A percentile compares a stretch with the other conserved stretches of the same genome.
Evolutionary conservation across 257 asterid genomes (phyloP).

Genomic region (Perilla frutescens): DNA sequence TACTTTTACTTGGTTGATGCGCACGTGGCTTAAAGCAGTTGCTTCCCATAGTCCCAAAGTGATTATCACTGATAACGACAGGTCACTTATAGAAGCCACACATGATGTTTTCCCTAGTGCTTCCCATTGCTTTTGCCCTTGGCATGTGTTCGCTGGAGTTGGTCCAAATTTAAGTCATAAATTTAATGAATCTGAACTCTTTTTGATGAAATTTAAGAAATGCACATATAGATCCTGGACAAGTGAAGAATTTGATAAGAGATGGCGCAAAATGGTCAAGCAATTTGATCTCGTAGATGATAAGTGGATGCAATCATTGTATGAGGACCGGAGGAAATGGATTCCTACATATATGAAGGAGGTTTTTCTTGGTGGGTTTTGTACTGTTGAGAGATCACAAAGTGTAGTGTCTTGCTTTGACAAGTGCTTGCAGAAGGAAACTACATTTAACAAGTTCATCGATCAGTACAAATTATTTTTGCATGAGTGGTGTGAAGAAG

Average conservation of each 20-base stretch:
- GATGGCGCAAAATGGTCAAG: constrained; percentile 47
- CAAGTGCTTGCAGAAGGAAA: constrained; percentile 45
- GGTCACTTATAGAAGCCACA: constrained; percentile 38
- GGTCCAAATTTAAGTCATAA: constrained; percentile 35
- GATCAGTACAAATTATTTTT: constrained; percentile 39
- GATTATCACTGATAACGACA: constrained; percentile 45
- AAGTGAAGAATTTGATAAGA: constrained; percentile 43
- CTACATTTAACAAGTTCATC: constrained; percentile 44
- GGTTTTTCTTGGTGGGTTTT: constrained; percentile 51
- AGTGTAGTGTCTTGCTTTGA: constrained; percentile 49
- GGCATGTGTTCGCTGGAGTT: constrained; percentile 45
- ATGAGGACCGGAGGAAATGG: constrained; percentile 46
- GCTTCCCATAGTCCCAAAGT: constrained; percentile 44
- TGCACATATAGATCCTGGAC: constrained; percentile 42
- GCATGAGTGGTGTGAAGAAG: constrained; percentile 45
- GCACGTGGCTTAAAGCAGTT: constrained; percentile 62
- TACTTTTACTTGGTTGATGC: constrained; percentile 51
- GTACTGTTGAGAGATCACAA: constrained; percentile 45
- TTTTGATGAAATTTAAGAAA: constrained; percentile 37
- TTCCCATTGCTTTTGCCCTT: constrained; percentile 47
- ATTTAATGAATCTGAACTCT: constrained; percentile 28
- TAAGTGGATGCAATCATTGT: constrained; percentile 44
- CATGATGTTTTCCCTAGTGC: constrained; percentile 53
- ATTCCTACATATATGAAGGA: constrained; percentile 42
- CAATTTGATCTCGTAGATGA: constrained; percentile 40